These are phyloP conservation scores for Phoma sp. DNA, from an alignment of 2,329 filamentous ascomycete species.

Conservation along the genomic window DNA sequence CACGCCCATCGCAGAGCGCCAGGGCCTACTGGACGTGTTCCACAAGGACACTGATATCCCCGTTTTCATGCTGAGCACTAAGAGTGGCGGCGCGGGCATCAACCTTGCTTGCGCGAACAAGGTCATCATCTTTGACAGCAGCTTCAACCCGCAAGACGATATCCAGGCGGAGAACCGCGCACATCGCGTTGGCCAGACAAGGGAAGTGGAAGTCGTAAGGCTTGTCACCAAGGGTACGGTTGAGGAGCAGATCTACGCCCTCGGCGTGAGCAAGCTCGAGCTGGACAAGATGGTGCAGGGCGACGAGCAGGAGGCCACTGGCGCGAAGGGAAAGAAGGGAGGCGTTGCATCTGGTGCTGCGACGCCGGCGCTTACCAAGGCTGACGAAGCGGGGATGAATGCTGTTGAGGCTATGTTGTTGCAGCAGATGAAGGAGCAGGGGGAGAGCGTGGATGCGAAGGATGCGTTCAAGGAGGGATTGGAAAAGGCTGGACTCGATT, in stretches of 20 bases:
- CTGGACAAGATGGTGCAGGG: slow-evolving; percentile 78
- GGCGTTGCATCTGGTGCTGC: slow-evolving; percentile 10
- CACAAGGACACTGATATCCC: slow-evolving; percentile 76
- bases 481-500: slow-evolving; percentile 50
- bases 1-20: slow-evolving; percentile 81
- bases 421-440: slow-evolving; percentile 29
- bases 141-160: slow-evolving; percentile 98
- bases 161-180: slow-evolving; percentile 98
- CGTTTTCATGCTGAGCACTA: slow-evolving; percentile 91
- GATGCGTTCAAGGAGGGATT: slow-evolving; percentile 50
- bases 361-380: slow-evolving; percentile 43
- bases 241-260: slow-evolving; percentile 89
- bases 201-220: slow-evolving; percentile 87
- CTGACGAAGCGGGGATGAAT: slow-evolving; percentile 40
- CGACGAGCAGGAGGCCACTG: slow-evolving; percentile 55
- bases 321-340: slow-evolving; percentile 23
- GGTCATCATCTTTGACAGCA: slow-evolving; percentile 94
- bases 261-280: slow-evolving; percentile 91
- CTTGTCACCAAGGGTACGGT: slow-evolving; percentile 83
- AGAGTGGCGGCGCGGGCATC: slow-evolving; percentile 94
- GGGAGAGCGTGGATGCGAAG: slow-evolving; percentile 43
- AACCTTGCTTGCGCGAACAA: slow-evolving; percentile 96
- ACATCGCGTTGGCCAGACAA: slow-evolving; percentile 89
- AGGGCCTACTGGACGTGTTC: slow-evolving; percentile 88
- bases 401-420: slow-evolving; percentile 52